Evolutionary conservation across 805 yeast species (phyloP).

Genomic region (Lipomyces sp.): DNA sequence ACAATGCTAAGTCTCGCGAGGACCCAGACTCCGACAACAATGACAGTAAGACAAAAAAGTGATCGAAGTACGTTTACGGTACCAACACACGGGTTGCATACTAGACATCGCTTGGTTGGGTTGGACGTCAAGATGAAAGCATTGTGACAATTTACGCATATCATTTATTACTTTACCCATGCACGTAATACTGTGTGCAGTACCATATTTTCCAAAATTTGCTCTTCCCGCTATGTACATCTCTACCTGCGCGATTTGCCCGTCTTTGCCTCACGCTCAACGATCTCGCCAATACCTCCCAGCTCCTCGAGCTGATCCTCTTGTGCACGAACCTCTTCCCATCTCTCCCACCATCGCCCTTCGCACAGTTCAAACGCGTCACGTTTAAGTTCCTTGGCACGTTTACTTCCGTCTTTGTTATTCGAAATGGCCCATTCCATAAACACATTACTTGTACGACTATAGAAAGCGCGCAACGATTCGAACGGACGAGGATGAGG

Average conservation of each 20-base stretch:
- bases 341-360: slow-evolving; percentile 98
- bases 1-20: not conserved
- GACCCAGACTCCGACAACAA: not conserved
- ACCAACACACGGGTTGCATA: too few species aligned
- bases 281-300: slow-evolving; percentile 87
- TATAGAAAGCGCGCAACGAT: slow-evolving; percentile 77
- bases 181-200: slow-evolving; percentile 3
- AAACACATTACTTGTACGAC: slow-evolving; percentile 83
- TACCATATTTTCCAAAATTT: not conserved
- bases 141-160: not conserved
- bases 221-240: not conserved
- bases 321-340: slow-evolving; percentile 84
- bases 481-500: slow-evolving; percentile 98
- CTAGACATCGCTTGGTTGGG: too few species aligned
- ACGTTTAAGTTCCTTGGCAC: slow-evolving; percentile 88
- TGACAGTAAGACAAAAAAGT: slow-evolving; percentile 1
- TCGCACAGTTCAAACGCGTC: slow-evolving; percentile 90
- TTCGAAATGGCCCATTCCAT: slow-evolving; percentile 73
- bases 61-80: not conserved
- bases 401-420: slow-evolving; percentile 65
- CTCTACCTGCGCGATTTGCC: slow-evolving; percentile 30
- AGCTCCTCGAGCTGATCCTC: slow-evolving; percentile 89
- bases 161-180: not conserved
- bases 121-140: not conserved
- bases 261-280: slow-evolving; percentile 64